Evolutionary conservation across 495 filamentous ascomycete species (phyloP), one percentile per base, ranked within the genome.

Genomic region (Penicillium bialowiezense): DNA sequence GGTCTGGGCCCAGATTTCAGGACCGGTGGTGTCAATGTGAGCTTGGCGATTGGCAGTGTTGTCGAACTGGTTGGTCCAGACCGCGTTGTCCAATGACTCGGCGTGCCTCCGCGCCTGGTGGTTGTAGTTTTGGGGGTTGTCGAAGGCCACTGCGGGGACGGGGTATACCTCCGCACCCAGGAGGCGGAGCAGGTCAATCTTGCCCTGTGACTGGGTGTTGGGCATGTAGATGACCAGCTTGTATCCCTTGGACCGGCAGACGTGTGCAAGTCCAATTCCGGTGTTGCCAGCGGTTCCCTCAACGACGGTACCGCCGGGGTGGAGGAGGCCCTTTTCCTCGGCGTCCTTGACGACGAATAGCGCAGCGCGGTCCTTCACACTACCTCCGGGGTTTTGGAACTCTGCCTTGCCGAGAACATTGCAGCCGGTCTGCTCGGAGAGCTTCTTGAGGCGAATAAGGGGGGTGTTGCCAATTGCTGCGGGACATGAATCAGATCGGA

Each of bases 41-140:
- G 92, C 92, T 64, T 87, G 84, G 23, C 95, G 82, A 68, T 98
- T 98, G 44, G 95, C 93, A 26, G 75, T 81, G 73, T 98, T 98
- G 63, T 98, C 93, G 73, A 98, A 98, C 67, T 98, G 93, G 71
- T 98, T 93, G 21, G 93, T 98, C 93, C 93, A 98, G 2, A 97
- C 91, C 6, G 93, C 91, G 69, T 97, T 97, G 2, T 87, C 84
- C 37, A 90, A 66, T 1, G 74, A 68, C 70, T 95, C 90, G 29
- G 93, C 93, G 68, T 97, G 91, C 10, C 93, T 77, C 36, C 79
- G 77, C 9, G 93, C 93, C 74, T 96, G 91, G 70, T 96, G 91
- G 72, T 98, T 97, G 75, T 97, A 98, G 71, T 98, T 98, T 36
- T 91, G 72, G 17, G 92, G 90, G 75, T 97, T 88, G 47, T 97